Evolutionary conservation across 257 asterid species (phyloP), one percentile per base, ranked within the genome.

Genomic region (Solanum medicagineum): DNA sequence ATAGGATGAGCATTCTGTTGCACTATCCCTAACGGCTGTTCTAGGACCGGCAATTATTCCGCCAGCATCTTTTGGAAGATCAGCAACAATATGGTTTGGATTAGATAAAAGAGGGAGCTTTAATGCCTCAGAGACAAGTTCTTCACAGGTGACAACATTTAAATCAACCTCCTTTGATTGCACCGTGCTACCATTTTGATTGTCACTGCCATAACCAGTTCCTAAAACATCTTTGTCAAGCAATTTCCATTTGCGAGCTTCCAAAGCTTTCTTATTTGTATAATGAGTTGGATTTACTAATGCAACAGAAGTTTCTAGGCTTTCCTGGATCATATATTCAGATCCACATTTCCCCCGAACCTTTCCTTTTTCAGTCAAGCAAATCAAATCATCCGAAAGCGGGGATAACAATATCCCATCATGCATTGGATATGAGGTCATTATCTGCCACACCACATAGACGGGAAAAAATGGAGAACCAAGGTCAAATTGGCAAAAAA

Each of bases 91-190:
- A 85, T 86, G 54, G 40, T 84, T 88, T 36, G 94, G 89, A 88
- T 88, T 86, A 26, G 92, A 91, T 47, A 94, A 45, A 89, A 97
- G 94, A n/a, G 97, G 98, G 84, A 95, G 97, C 87, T 90, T 94
- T 85, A 92, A 80, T 85, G 97, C 92, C 89, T 90, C 92, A 49
- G 96, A 95, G 87, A 93, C 92, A 83, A 95, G 93, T 74, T 92
- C 97, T 73, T 93, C 98, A 88, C 91, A 89, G 24, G 90, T 94
- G 71, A 85, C 86, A 84, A 63, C 24, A 80, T 94, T 93, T 57
- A 85, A 22, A 83, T 93, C 92, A 84, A 86, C 77, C 83, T 92
- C 98, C 91, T 90, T 92, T 59, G 44, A 56, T 77, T 79, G 88
- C 84, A 89, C 86, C 87, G 81, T 87, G 15, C 49, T 42, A 42